Evolutionary conservation across 2,329 filamentous ascomycete genomes (phyloP).

Genomic region (Arthrobotrys sinensis): DNA sequence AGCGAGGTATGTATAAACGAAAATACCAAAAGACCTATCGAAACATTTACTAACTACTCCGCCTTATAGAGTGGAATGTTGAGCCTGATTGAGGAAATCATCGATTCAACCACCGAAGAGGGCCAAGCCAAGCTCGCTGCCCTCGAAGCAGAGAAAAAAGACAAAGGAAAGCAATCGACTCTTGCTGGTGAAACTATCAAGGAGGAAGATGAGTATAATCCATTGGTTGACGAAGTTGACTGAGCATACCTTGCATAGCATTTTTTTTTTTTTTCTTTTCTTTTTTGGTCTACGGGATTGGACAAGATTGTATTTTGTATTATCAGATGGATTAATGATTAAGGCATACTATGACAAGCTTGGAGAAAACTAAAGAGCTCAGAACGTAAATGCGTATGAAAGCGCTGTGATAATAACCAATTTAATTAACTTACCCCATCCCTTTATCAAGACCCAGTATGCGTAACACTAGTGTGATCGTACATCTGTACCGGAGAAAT

Average conservation of each 20-base stretch:
- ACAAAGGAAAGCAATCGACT: slow-evolving; percentile 67
- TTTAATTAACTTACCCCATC: not conserved
- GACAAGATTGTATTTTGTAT: not conserved
- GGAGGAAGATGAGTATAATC: slow-evolving; percentile 44
- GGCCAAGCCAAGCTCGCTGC: slow-evolving; percentile 83
- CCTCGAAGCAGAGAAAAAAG: slow-evolving; percentile 80
- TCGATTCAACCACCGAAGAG: slow-evolving; percentile 93
- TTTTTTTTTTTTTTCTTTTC: not conserved
- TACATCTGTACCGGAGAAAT: not conserved
- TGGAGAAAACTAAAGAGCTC: not conserved
- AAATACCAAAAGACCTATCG: slow-evolving; percentile 66
- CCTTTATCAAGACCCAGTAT: not conserved
- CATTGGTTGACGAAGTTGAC: slow-evolving; percentile 43
- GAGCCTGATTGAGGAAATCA: slow-evolving; percentile 91
- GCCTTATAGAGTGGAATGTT: slow-evolving; percentile 80
- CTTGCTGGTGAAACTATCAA: slow-evolving; percentile 42
- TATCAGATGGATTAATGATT: not conserved
- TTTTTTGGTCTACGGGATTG: not conserved
- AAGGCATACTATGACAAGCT: not conserved
- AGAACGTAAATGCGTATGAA: not conserved
- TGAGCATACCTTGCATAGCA: not conserved
- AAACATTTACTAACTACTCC: slow-evolving; percentile 45
- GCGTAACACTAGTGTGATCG: not conserved
- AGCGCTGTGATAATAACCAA: not conserved
- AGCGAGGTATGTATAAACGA: slow-evolving; percentile 73